Base-by-base conservation (phyloP, 1,139 yeast genomes). In the Candida pseudocylindracea region DNA sequence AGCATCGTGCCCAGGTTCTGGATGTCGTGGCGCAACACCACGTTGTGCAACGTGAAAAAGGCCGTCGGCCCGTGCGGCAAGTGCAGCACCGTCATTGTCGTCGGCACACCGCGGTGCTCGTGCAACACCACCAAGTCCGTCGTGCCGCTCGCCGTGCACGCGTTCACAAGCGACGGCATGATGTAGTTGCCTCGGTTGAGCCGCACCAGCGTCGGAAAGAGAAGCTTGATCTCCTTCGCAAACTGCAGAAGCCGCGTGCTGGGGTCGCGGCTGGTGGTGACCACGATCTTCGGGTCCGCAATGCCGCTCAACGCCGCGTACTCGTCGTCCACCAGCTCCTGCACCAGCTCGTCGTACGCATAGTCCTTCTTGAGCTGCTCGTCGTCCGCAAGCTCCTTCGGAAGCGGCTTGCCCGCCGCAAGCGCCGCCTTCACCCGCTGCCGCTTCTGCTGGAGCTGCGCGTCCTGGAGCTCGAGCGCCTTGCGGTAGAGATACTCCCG, bases 11-110 rank as follows among this genome's bases (percentile, higher is more conserved):
- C 96, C 31, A 76, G 63, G 43, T 81, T 72, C 27, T 78, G 63
- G 35, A 91, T 68, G 54, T 88, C 99, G 51, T 88, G 99, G 51
- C 96, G 72, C 38, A 91, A 60, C 31, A 81, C 83, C 36, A 91
- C 98, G 46, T 88, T 88, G 55, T 88, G 98, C 38, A 88, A 60
- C 7, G 96, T 80, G 57, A 88, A 91, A 30, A 79, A 75, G 28
- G 92, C 92, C 4, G 95, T 79, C 24, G 98, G 99, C 0, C 99
- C 99, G 50, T 88, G 94, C 5, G 98, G 99, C 51, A 91, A 79
- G 59, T 88, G 99, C 30, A 92, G 75, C 28, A 88, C 58, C 1
- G 98, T 88, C 37, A 88, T 47, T 1, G 95, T 80, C 0, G 95
- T 83, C 33, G 99, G 99, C 1, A 81, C 88, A 65, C 99, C 99